Conservation (phyloP, 208 protist genomes). For the Wallacemonas sp. region DNA sequence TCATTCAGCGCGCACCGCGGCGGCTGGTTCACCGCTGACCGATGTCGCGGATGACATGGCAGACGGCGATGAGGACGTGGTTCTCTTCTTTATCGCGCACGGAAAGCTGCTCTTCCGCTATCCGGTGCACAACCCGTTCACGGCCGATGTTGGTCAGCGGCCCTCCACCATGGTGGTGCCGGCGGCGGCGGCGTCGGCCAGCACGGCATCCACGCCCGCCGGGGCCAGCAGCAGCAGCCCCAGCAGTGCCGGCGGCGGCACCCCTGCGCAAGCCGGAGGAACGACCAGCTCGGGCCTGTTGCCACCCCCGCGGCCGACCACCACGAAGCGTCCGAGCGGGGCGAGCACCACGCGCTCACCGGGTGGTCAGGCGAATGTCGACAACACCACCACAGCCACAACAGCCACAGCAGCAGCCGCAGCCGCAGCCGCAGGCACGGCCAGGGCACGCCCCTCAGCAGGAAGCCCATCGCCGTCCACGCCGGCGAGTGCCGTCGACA, state of each 20-base stretch:
- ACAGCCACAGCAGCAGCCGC: conserved; percentile 8
- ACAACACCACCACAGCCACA: no score
- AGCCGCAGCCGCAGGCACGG: conserved; percentile 6
- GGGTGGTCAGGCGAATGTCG: no score
- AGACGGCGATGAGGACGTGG: conserved; percentile 26
- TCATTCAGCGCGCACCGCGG: neutral
- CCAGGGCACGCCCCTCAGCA: neutral
- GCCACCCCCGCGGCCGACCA: no score
- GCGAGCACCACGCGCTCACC: no score
- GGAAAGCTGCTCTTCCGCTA: conserved; percentile 85
- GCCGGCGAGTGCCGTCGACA: neutral
- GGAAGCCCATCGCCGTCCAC: neutral
- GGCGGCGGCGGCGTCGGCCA: conserved; percentile 9
- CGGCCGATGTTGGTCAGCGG: conserved; percentile 35
- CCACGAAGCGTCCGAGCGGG: no score
- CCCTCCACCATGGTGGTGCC: neutral
- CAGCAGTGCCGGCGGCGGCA: conserved; percentile 10
- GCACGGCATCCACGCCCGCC: conserved; percentile 2
- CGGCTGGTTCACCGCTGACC: neutral
- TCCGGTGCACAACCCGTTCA: conserved; percentile 70
- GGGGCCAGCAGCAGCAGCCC: conserved; percentile 9
- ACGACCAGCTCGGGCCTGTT: no score
- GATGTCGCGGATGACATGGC: neutral
- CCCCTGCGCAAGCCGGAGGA: no score
- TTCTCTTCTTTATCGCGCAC: conserved; percentile 79